Evolutionary conservation across 1,284 basidiomycete species (phyloP), one percentile per base, ranked within the genome.

Genomic region (Fistulinella cinereoalba): DNA sequence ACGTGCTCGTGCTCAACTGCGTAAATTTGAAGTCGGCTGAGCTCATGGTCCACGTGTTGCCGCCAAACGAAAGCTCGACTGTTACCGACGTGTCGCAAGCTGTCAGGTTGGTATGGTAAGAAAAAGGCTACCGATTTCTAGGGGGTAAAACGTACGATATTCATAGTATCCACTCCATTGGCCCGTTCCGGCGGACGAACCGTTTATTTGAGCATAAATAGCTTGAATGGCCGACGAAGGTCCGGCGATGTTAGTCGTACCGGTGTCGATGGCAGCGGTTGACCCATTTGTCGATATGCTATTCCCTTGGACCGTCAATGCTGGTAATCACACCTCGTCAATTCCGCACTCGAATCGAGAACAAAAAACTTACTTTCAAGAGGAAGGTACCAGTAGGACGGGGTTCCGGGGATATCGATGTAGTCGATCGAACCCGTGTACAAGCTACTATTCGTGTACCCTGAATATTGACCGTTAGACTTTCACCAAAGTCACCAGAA

Each of bases 21-120:
- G 73, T 68, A 3, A 71, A 62, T 48, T 69, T 70, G 62, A 83
- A 76, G 53, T 79, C 75, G 4, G 61, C 58, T 1, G 71, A 27
- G 34, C 64, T 67, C 56, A 83, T 71, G 22, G 60, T 38, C 68
- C 75, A 83, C 1, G 49, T 61, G 23, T 66, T 62, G 2, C 74
- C 68, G 27, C 76, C 76, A 53, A 83, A 80, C 4, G 66, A 68
- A 19, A 82, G 24, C 27, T 46, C 24, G 33, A 56, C 47, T 21
- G 43, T 55, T 33, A 58, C 59, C 3, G 48, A 21, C 7, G 62
- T 55, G 6, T 48, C 49, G 25, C 61, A 63, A 22, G 62, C 56
- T 60, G 39, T 43, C n/a, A n/a, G 19, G 6, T 4, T 10, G 11
- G 32, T 19, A 18, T 8, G 4, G 15, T 10, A 32, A 16, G 18